Base-by-base conservation (phyloP, 192 early-diverging fungal genomes). In the Podila horticola region DNA sequence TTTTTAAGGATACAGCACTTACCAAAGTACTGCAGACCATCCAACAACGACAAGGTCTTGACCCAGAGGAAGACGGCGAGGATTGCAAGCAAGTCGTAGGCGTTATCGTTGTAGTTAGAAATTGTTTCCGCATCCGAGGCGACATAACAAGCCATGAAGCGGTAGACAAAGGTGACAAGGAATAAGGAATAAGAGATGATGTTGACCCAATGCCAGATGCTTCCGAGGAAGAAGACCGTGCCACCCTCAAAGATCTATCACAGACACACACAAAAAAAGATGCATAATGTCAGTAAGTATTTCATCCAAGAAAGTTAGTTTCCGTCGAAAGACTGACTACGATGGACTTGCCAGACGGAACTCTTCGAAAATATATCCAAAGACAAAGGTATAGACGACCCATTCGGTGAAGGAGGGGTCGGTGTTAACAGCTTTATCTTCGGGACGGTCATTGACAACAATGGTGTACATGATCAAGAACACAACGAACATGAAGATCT, bases 191-290 rank as follows among this genome's bases (percentile, higher is more conserved):
- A 76, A 1, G 75, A 84, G 24, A 84, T 79, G 58, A 84, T 79
- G 62, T 79, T 84, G 70, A 79, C 45, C 83, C 83, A 84, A 45
- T 77, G 72, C 83, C 83, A 84, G 17, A 84, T 36, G 45, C 75
- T 75, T 5, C 74, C 74, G 17, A 83, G 34, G 65, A 76, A 83
- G 31, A 83, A 83, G 5, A 71, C 71, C 33, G 74, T 76, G 59
- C 82, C 82, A 26, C 82, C 82, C 30, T 83, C 74, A 30, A 76
- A 83, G 22, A 83, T 75, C 82, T 83, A 75, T 15, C 2, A 7
- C 45, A 28, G 52, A 38, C 4, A 24, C 22, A 45, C 48, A 49
- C 3, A 58, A 19, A 45, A 13, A 55, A 3, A 36, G 8, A 36
- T 64, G 55, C 20, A 6, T 48, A 13, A 29, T 66, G 45, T 28